These are phyloP conservation scores for Lavandula angustifolia DNA, from an alignment of 257 asterid species.

Conservation along the genomic window DNA sequence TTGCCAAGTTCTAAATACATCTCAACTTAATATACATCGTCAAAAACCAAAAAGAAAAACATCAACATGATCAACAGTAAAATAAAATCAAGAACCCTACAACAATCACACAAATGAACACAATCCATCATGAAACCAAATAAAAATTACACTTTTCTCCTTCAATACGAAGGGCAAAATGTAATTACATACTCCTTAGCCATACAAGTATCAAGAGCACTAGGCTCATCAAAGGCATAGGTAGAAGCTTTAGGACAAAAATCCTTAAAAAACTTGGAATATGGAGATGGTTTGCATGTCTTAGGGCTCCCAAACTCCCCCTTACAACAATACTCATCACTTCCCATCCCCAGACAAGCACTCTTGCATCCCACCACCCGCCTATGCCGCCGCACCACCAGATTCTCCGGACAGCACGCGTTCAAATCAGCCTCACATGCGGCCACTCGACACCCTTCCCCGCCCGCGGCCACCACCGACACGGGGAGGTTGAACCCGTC, in stretches of 20 bases:
- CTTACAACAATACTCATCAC: slow-evolving; percentile 55
- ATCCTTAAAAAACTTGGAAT: slow-evolving; percentile 54
- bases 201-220: slow-evolving; percentile 57
- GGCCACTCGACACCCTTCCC: slow-evolving; percentile 57
- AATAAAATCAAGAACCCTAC: too few relatives aligned
- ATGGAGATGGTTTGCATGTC: slow-evolving; percentile 51
- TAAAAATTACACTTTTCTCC: neutral
- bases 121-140: neutral
- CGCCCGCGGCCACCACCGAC: slow-evolving; percentile 57
- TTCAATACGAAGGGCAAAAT: slow-evolving; percentile 61
- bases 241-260: slow-evolving; percentile 70
- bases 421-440: slow-evolving; percentile 70
- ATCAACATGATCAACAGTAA: too few relatives aligned
- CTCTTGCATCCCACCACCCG: slow-evolving; percentile 70
- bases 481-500: slow-evolving; percentile 55
- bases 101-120: neutral
- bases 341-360: slow-evolving; percentile 56
- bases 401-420: slow-evolving; percentile 43
- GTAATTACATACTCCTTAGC: slow-evolving; percentile 56
- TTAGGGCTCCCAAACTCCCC: slow-evolving; percentile 44
- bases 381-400: slow-evolving; percentile 46
- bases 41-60: too few relatives aligned
- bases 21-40: too few relatives aligned
- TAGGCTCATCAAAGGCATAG: slow-evolving; percentile 55
- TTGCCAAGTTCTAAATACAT: too few relatives aligned